Percentiles rank a stretch among this genome's conserved stretches.
Evolutionary conservation across 768 basidiomycete genomes (phyloP).

Genomic region (Leccinum subgranulosum): DNA sequence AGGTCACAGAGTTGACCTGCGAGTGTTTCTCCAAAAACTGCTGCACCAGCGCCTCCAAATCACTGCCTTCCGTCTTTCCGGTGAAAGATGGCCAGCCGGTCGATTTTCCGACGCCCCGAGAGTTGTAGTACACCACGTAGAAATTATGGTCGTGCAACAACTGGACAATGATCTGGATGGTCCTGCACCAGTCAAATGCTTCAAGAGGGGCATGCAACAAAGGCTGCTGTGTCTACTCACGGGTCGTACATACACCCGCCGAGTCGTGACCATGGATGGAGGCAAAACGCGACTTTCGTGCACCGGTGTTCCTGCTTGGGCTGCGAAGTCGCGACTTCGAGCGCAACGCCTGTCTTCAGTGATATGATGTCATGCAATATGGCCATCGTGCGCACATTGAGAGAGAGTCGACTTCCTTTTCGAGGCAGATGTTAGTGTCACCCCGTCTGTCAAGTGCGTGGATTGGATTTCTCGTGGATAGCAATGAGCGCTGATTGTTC

Average conservation of each 20-base stretch:
- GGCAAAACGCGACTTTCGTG: conserved; percentile 60
- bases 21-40: conserved; percentile 47
- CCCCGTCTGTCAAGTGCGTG: background rate
- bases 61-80: conserved; percentile 65
- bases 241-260: conserved; percentile 75
- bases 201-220: background rate
- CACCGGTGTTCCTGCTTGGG: conserved; percentile 20
- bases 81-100: conserved; percentile 72
- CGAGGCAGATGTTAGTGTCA: background rate
- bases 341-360: conserved; percentile 39
- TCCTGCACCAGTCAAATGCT: conserved; percentile 7
- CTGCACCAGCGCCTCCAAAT: conserved; percentile 59
- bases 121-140: conserved; percentile 69
- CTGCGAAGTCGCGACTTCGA: conserved; percentile 39
- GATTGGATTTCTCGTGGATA: background rate
- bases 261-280: conserved; percentile 86
- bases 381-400: background rate
- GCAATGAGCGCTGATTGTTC: no score
- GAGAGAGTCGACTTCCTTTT: conserved; percentile 4
- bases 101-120: conserved; percentile 73
- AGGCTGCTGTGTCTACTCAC: conserved; percentile 42
- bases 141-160: conserved; percentile 45
- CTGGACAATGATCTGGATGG: conserved; percentile 44
- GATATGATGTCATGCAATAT: conserved; percentile 3
- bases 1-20: conserved; percentile 47